A percentile compares a stretch with the other conserved stretches of the same genome.
These are phyloP conservation scores for Malus hybrid DNA, from an alignment of 331 rosid genomes.

Conservation along the genomic window DNA sequence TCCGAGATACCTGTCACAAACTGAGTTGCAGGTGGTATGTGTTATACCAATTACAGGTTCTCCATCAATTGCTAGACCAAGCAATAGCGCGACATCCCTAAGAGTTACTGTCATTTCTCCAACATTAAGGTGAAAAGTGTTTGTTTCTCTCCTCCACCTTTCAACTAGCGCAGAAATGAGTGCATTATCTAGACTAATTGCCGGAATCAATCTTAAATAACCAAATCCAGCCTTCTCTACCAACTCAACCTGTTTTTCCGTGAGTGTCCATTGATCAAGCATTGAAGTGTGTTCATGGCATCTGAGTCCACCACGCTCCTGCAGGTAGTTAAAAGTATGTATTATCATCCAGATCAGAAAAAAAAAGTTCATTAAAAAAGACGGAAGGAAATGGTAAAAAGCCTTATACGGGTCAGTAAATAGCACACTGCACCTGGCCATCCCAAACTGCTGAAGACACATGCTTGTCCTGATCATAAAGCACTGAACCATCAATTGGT, in stretches of 20 bases:
- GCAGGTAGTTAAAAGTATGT: slow-evolving; percentile 14
- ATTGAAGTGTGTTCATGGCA: slow-evolving; percentile 98
- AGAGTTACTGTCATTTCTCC: slow-evolving; percentile 97
- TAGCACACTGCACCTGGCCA: slow-evolving; percentile 69
- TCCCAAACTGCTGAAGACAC: slow-evolving; percentile 98
- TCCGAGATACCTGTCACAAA: slow-evolving; percentile 88
- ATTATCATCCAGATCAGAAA: neutral
- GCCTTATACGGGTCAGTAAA: neutral
- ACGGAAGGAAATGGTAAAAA: neutral
- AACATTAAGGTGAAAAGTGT: slow-evolving; percentile 93
- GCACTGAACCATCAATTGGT: slow-evolving; percentile 80
- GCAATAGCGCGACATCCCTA: slow-evolving; percentile 77
- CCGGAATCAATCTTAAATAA: slow-evolving; percentile 82
- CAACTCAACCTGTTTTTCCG: slow-evolving; percentile 59
- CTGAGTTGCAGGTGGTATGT: slow-evolving; percentile 68
- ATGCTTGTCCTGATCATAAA: slow-evolving; percentile 97
- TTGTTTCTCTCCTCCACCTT: slow-evolving; percentile 99
- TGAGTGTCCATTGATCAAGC: slow-evolving; percentile 94
- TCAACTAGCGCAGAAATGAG: slow-evolving; percentile 96
- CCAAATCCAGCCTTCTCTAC: slow-evolving; percentile 92
- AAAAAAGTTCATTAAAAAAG: neutral
- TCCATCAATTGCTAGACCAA: slow-evolving; percentile 91
- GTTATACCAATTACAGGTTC: slow-evolving; percentile 93
- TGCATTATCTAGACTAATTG: slow-evolving; percentile 94
- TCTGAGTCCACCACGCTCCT: slow-evolving; percentile 99